Evolutionary conservation across 352 stramenopile genomes (phyloP).

Genomic region (Pilasporangium apinafurcum): DNA sequence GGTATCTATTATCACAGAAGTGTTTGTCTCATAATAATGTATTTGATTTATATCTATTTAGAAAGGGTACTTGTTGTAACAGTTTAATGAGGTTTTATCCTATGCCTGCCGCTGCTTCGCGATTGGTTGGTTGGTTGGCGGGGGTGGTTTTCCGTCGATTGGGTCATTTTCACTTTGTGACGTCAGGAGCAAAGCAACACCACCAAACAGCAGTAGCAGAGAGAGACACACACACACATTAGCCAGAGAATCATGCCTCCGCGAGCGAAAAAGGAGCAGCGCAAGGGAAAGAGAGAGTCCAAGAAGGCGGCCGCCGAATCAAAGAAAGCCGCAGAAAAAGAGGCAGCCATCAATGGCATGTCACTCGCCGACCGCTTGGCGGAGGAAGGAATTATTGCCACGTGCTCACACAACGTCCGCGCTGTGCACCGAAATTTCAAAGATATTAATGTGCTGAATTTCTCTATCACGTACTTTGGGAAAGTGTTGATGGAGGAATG

Average conservation of each 20-base stretch:
- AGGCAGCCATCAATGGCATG: slow-evolving; percentile 59
- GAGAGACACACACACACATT: too few relatives aligned
- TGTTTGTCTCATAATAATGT: slow-evolving; percentile 1
- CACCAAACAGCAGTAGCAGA: too few relatives aligned
- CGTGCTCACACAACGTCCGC: slow-evolving; percentile 91
- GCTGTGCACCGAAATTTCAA: slow-evolving; percentile 93
- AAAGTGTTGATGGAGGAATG: slow-evolving; percentile 95
- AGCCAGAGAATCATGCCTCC: too few relatives aligned
- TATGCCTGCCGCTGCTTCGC: too few relatives aligned
- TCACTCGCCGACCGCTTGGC: slow-evolving; percentile 86
- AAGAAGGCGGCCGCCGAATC: slow-evolving; percentile 72
- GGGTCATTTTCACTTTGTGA: too few relatives aligned
- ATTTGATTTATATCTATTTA: too few relatives aligned
- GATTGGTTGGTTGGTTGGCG: too few relatives aligned
- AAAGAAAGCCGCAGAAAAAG: slow-evolving; percentile 70
- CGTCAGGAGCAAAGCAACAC: too few relatives aligned
- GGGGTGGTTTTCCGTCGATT: too few relatives aligned
- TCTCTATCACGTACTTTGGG: slow-evolving; percentile 96
- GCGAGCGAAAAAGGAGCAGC: slow-evolving; percentile 34
- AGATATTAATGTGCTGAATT: slow-evolving; percentile 97
- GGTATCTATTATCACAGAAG: slow-evolving; percentile 10
- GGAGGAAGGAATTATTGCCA: slow-evolving; percentile 94
- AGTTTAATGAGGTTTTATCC: too few relatives aligned
- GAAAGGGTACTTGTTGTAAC: too few relatives aligned
- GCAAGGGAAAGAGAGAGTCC: slow-evolving; percentile 70